phyloP scores from a whole-genome alignment of 352 stramenopile genomes.

The Pythium phragmiticola region DNA sequence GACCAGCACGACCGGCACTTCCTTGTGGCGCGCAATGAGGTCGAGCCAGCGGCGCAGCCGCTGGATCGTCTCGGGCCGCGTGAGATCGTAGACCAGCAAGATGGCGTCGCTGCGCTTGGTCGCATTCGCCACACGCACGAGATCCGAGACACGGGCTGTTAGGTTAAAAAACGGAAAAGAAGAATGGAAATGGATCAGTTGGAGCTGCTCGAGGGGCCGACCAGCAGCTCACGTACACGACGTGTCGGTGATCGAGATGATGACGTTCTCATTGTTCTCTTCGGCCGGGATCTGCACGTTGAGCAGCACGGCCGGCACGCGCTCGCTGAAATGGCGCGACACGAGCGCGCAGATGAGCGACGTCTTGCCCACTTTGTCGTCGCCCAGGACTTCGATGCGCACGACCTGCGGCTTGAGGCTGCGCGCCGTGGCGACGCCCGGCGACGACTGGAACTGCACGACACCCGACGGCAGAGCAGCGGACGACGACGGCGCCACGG shows the following conservation, averaged over 20 bases:
- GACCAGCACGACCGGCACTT: constrained; percentile 86
- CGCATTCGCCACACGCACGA: constrained; percentile 83
- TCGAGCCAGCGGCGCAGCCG: constrained; percentile 81
- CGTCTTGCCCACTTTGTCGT: constrained; percentile 91
- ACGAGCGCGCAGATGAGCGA: constrained; percentile 91
- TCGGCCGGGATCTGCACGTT: constrained; percentile 89
- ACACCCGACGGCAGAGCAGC: background rate
- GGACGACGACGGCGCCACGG: background rate
- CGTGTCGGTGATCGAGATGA: constrained; percentile 90
- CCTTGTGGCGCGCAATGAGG: constrained; percentile 84
- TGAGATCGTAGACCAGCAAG: constrained; percentile 85
- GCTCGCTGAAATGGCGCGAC: constrained; percentile 87
- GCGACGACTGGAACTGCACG: constrained; percentile 10
- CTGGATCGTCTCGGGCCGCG: constrained; percentile 83
- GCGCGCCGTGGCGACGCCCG: constrained; percentile 29
- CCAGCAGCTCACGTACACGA: constrained; percentile 46
- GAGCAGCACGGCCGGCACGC: constrained; percentile 82
- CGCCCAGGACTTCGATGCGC: constrained; percentile 86
- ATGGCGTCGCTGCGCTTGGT: constrained; percentile 86
- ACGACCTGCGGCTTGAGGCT: constrained; percentile 77
- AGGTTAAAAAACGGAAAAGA: background rate
- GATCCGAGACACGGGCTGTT: constrained; percentile 70
- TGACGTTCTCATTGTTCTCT: constrained; percentile 87
- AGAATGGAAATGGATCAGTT: background rate
- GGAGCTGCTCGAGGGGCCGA: background rate